Evolutionary conservation across 495 filamentous ascomycete species (phyloP), one percentile per base, ranked within the genome.

Genomic region (Amniculicola lignicola): DNA sequence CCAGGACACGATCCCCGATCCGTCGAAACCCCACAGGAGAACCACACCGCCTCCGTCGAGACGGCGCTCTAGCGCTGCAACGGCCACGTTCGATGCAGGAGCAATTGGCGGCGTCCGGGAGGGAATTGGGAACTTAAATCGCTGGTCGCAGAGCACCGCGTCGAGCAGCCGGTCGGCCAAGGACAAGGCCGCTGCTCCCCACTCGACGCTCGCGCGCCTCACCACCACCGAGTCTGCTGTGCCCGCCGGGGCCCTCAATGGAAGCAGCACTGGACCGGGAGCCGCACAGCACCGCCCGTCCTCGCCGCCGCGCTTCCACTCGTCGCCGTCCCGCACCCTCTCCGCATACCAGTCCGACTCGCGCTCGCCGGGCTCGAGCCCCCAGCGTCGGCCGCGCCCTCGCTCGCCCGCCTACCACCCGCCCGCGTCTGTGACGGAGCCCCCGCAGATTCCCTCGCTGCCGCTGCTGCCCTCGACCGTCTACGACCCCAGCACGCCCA

Each of bases 101-200:
- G 72, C 69, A 48, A 65, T 67, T 40, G 71, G 73, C 40, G 76
- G 71, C 47, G 70, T 83, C 51, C 78, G 75, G 62, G 86, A 88
- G 63, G 81, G 82, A 3, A 70, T 89, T 36, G 82, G 80, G 27
- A 89, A 83, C 53, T 77, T 89, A 64, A 89, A 92, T 69, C 83
- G 88, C 48, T 92, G 87, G 89, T 91, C 87, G 23, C 81, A 85
- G 23, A 89, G 86, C 3, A 88, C 89, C 18, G 66, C 78, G 9
- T 89, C 85, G 38, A 90, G 86, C 68, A 80, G 74, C 40, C 70
- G 76, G 25, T 86, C 85, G 33, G 71, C 76, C 3, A 74, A 76
- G 51, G 69, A 72, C 36, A 74, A 68, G 63, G 77, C 66, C 40
- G 41, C 53, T 22, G 22, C 9, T 7, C 4, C 43, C n/a, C 28